A percentile compares a stretch with the other conserved stretches of the same genome.
These are phyloP conservation scores for Fraxinus americana DNA, from an alignment of 257 asterid species.

Conservation along the genomic window DNA sequence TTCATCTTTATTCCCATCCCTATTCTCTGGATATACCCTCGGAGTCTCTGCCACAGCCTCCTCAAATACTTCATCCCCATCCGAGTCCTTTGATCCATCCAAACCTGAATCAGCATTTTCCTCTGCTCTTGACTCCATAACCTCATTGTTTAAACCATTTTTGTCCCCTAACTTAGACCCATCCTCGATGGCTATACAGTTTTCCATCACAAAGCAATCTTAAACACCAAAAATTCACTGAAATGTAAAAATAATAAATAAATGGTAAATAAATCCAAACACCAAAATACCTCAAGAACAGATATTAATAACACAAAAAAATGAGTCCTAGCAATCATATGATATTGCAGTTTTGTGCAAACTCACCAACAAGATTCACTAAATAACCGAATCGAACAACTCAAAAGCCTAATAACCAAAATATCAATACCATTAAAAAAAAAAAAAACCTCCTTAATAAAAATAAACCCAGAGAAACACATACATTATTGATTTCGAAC, in stretches of 20 bases:
- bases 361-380: constrained; percentile 14
- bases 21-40: constrained; percentile 22
- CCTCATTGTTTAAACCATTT: constrained; percentile 35
- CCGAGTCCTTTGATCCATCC: constrained; percentile 42
- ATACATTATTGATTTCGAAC: constrained; percentile 5
- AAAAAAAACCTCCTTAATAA: neutral
- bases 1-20: constrained; percentile 18
- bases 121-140: constrained; percentile 27
- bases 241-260: constrained; percentile 1
- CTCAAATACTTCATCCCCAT: constrained; percentile 54
- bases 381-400: neutral
- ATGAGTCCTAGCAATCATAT: neutral
- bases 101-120: constrained; percentile 32
- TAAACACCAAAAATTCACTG: constrained; percentile 43
- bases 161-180: constrained; percentile 45
- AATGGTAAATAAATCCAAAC: neutral
- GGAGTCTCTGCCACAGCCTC: constrained; percentile 52
- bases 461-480: constrained; percentile 14
- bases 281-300: neutral
- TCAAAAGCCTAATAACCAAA: neutral
- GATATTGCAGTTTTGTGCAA: neutral
- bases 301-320: neutral
- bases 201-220: constrained; percentile 63
- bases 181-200: constrained; percentile 45
- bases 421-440: neutral